Base-by-base conservation (phyloP, 2,329 filamentous ascomycete species). In the Corinectria fuckeliana region DNA sequence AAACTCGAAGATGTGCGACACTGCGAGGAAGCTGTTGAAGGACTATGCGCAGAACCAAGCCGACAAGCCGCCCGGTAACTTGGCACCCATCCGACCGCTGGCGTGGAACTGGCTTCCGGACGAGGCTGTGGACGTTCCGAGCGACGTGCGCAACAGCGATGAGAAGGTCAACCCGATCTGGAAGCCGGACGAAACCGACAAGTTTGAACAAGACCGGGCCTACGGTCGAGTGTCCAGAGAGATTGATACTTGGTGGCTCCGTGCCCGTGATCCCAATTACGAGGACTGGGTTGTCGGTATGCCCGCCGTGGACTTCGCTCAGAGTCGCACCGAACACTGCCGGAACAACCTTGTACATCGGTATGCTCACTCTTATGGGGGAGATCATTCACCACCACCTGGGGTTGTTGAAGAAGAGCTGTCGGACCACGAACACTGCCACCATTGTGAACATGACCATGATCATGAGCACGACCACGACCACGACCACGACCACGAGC, bases 161-260 rank as follows among this genome's bases (percentile, higher is more conserved):
- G 76, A 79, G 18, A 78, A 81, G 67, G 75, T 81, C 42, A 78
- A 78, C 38, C 80, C 82, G 0, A 75, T 78, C 1, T 85, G 83
- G 81, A 78, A 81, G 47, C 76, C 80, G 5, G 80, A 86, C 34
- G 78, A 84, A 65, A 73, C 76, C 18, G 81, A 86, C 65, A 87
- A 85, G 67, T 85, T 82, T 58, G 81, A 86, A 67, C 84, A 87
- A 68, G 85, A 89, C 68, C 78, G 78, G 26, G 75, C 77, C 9
- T 88, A 88, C 63, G 85, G 85, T 1, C 81, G 84, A 34, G 86
- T 89, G 0, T 89, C 87, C 1, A 79, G 85, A 62, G 87, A 89
- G 71, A 82, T 89, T 50, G 87, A 89, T 69, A 81, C 80, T 2
- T 89, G 87, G 87, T 89, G 87, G 86, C 78, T 85, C 42, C 81